Base-by-base conservation (phyloP, 2,329 filamentous ascomycete species). In the Neonectria punicea region DNA sequence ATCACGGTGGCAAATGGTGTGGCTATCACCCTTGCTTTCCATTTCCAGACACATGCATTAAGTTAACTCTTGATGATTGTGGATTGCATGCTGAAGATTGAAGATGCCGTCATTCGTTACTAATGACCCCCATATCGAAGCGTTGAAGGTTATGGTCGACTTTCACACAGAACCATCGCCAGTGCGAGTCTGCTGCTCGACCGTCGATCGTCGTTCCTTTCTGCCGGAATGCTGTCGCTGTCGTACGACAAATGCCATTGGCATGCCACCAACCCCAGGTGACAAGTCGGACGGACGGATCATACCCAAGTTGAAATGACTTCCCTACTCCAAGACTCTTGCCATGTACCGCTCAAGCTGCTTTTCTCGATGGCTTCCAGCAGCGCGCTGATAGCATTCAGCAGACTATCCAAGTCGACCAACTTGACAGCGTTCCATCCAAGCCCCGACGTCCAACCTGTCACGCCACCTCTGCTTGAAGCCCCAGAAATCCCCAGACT, bases 381-480 rank as follows among this genome's bases (percentile, higher is more conserved):
- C n/a, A 32, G n/a, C 10, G 28, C 9, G 4, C 11, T 18, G 9
- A 13, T 20, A 18, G 2, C 14, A 39, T 5, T 8, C 36, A n/a
- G 14, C 34, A n/a, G 36, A 16, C 47, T 4, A 4, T 32, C n/a
- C n/a, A 16, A 32, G 9, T 20, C 13, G 47, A 4, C 36, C 16
- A 18, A 32, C 16, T 32, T 5, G 4, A 32, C n/a, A n/a, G 47
- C 10, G 47, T 30, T 50, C 16, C 47, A 50, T 14, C 14, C 5
- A 39, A 47, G 11, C 16, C 16, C 11, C 22, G 46, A 51, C 32
- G 47, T 53, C 13, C 2, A n/a, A 56, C 22, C 18, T 41, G 20
- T 66, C 67, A 66, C 65, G 51, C 63, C 67, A 69, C 36, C 16
- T 58, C 36, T 63, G 58, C 63, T 61, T 63, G 16, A 30, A 20